Percentiles rank a stretch among this genome's conserved stretches.
These are phyloP conservation scores for Clohesyomyces aquaticus DNA, from an alignment of 495 filamentous ascomycete genomes.

Conservation along the genomic window DNA sequence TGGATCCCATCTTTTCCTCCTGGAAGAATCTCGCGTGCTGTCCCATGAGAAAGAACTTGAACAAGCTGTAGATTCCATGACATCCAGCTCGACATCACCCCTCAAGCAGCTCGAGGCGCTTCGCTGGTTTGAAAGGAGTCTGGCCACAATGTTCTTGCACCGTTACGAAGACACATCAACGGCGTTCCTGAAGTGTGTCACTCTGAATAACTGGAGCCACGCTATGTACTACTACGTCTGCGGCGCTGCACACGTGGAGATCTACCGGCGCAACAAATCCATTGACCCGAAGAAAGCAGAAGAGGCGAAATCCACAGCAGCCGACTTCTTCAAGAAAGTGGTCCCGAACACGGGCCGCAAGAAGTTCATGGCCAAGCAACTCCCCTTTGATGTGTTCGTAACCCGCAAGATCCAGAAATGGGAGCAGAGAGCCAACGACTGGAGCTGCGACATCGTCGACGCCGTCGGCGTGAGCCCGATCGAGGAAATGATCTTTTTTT, in stretches of 20 bases:
- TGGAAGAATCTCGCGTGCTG: conserved; percentile 85
- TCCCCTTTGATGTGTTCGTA: conserved; percentile 91
- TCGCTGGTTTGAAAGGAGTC: conserved; percentile 78
- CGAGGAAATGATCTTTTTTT: conserved; percentile 96
- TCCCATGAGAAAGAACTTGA: conserved; percentile 68
- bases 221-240: conserved; percentile 89
- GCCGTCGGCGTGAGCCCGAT: conserved; percentile 81
- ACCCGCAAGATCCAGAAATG: conserved; percentile 85
- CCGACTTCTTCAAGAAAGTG: conserved; percentile 70
- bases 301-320: conserved; percentile 65
- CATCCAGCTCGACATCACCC: conserved; percentile 60
- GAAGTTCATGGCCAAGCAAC: conserved; percentile 81
- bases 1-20: conserved; percentile 79
- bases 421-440: conserved; percentile 75
- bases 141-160: conserved; percentile 79
- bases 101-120: conserved; percentile 85
- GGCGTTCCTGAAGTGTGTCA: conserved; percentile 70
- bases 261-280: conserved; percentile 67
- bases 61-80: conserved; percentile 68
- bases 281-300: conserved; percentile 55
- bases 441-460: conserved; percentile 73
- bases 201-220: conserved; percentile 89
- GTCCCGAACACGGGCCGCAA: conserved; percentile 81
- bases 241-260: conserved; percentile 73
- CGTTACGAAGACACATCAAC: conserved; percentile 70